Base-by-base conservation (phyloP, 768 basidiomycete genomes). In the Pleurotus tuber-regium region DNA sequence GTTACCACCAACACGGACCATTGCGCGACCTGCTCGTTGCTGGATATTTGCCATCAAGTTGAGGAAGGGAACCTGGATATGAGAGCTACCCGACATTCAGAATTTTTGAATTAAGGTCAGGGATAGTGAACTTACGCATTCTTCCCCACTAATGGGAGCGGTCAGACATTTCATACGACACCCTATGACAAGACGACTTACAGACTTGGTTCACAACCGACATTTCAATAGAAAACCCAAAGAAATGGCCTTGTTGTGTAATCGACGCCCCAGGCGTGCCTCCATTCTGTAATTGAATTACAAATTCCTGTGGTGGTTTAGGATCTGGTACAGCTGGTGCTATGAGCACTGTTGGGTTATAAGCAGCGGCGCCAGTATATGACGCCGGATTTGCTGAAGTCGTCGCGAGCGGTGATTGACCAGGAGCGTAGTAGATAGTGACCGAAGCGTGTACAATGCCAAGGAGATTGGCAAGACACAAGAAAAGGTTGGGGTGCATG, bases 1-100 rank as follows among this genome's bases (percentile, higher is more conserved):
- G 62, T 86, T 86, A n/a, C 85, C 84, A 5, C 86, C 84, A 3
- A 88, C 64, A 41, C 85, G 77, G 19, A 86, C 64, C 9, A 78
- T 70, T 10, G 83, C 79, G 3, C 66, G 64, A 3, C 83, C 84
- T 2, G 76, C 76, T 18, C 86, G 75, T 54, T 77, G 71, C 39
- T 70, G 72, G 8, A 89, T 70, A 54, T 83, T 79, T 10, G 76
- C 72, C 68, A 89, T 74, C 36, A 87, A 70, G 59, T 88, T 87
- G 28, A 88, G 73, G 68, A 88, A 86, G 0, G 80, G 73, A 46
- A 82, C 70, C 42, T 75, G 68, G 21, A 81, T 50, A 39, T 73
- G 66, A 4, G 80, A 70, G 33, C 82, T 84, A 50, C 36, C 10
- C 12, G 11, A 40, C 26, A 2, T 11, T 16, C 23, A 18, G 30